Evolutionary conservation across 441 rosid genomes (phyloP).

Genomic region (Adansonia rubrostipa): DNA sequence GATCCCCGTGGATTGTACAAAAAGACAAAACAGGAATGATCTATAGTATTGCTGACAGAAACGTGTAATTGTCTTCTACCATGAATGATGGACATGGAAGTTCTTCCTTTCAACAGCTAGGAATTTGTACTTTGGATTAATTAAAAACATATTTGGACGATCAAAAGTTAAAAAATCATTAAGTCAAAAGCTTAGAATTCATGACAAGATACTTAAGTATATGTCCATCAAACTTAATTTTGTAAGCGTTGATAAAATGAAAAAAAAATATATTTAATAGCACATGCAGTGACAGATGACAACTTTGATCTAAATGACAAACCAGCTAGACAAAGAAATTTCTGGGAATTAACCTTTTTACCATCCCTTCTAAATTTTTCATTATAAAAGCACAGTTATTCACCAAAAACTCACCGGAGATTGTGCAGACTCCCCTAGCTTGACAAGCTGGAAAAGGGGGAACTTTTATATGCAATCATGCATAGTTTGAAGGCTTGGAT

Average conservation of each 20-base stretch:
- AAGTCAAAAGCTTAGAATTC: background rate
- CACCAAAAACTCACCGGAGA: background rate
- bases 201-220: background rate
- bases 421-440: background rate
- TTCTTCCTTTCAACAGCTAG: background rate
- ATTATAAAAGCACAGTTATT: background rate
- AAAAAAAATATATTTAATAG: conserved; percentile 1
- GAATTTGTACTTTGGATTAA: background rate
- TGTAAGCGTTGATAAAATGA: background rate
- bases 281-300: conserved; percentile 14
- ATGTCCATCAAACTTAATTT: background rate
- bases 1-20: background rate
- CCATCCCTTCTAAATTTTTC: background rate
- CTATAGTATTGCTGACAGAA: background rate
- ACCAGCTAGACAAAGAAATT: background rate
- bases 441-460: background rate
- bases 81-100: background rate
- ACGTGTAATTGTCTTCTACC: background rate
- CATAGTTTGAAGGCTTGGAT: background rate
- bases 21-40: background rate
- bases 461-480: background rate
- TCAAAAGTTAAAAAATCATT: background rate
- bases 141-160: background rate
- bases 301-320: background rate
- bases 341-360: background rate